These are phyloP conservation scores for Moelleriella libera DNA, from an alignment of 2,329 filamentous ascomycete genomes.

Conservation along the genomic window DNA sequence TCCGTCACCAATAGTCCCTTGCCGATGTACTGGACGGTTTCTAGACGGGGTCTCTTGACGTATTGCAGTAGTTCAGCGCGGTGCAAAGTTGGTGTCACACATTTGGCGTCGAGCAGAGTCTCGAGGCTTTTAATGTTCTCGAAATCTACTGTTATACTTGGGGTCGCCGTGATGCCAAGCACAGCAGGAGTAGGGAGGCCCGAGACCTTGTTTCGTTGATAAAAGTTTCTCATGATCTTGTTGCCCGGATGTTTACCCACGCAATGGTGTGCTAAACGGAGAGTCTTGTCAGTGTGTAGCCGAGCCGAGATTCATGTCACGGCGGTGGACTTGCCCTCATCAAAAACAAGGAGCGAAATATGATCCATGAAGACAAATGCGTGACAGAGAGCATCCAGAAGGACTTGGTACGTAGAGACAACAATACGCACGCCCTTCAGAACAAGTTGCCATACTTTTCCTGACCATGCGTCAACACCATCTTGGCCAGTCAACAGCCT, in stretches of 20 bases:
- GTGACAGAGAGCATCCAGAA: constrained; percentile 61
- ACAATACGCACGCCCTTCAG: constrained; percentile 55
- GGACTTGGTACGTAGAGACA: constrained; percentile 62
- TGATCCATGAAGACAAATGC: constrained; percentile 53
- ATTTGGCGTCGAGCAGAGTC: constrained; percentile 52
- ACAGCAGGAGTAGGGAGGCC: constrained; percentile 44
- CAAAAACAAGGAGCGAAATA: constrained; percentile 61
- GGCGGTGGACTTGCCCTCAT: constrained; percentile 49
- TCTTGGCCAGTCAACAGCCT: constrained; percentile 54
- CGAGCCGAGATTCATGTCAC: not conserved
- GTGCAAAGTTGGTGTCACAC: constrained; percentile 53
- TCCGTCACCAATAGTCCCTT: constrained; percentile 14
- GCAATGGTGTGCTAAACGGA: constrained; percentile 56
- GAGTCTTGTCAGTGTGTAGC: not conserved
- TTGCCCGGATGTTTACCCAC: constrained; percentile 47
- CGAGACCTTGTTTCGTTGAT: constrained; percentile 32
- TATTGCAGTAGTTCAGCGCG: constrained; percentile 54
- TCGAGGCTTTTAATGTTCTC: constrained; percentile 50
- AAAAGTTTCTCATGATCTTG: constrained; percentile 60
- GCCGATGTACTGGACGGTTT: constrained; percentile 16
- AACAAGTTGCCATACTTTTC: constrained; percentile 51
- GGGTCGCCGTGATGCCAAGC: constrained; percentile 70
- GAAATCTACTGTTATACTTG: constrained; percentile 46
- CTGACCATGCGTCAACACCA: constrained; percentile 59
- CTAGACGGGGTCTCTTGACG: constrained; percentile 51